Conservation (phyloP, 495 filamentous ascomycete species). For the Bathelium albidoporum region DNA sequence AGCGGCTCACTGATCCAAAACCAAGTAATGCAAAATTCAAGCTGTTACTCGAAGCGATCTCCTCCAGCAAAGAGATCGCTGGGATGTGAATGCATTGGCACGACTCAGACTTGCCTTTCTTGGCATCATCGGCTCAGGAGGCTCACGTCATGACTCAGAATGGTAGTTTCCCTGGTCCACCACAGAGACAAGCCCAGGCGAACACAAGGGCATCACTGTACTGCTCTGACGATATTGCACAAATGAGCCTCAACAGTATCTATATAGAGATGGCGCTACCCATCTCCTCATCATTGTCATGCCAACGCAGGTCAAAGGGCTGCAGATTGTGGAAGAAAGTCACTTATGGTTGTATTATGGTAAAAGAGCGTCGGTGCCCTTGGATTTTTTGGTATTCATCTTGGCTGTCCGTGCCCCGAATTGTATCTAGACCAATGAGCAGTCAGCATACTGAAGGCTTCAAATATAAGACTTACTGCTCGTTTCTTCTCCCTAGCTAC, state of each 20-base stretch:
- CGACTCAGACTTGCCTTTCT: conserved; percentile 15
- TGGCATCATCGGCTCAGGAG: conserved; percentile 1
- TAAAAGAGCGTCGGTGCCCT: conserved; percentile 26
- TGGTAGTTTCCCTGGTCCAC: not conserved
- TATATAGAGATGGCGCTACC: not conserved
- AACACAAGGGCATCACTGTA: not conserved
- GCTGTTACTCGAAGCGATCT: not conserved
- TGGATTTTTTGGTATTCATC: conserved; percentile 33
- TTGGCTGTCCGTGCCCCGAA: conserved; percentile 36
- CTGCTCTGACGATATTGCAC: not conserved
- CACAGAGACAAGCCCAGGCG: conserved; percentile 5
- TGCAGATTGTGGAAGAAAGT: not conserved
- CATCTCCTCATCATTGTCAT: conserved; percentile 9
- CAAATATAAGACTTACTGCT: conserved; percentile 42
- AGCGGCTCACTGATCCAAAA: too few relatives aligned
- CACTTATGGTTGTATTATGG: conserved; percentile 6
- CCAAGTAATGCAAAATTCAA: too few relatives aligned
- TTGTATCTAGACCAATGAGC: conserved; percentile 24
- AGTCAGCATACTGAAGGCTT: not conserved
- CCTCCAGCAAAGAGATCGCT: not conserved
- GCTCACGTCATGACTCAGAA: not conserved
- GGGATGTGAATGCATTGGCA: not conserved
- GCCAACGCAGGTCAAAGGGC: conserved; percentile 11
- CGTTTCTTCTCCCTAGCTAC: conserved; percentile 84
- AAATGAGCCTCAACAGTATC: conserved; percentile 11